Evolutionary conservation across 495 filamentous ascomycete species (phyloP).

Genomic region (Lasiosphaeriaceae sp.): DNA sequence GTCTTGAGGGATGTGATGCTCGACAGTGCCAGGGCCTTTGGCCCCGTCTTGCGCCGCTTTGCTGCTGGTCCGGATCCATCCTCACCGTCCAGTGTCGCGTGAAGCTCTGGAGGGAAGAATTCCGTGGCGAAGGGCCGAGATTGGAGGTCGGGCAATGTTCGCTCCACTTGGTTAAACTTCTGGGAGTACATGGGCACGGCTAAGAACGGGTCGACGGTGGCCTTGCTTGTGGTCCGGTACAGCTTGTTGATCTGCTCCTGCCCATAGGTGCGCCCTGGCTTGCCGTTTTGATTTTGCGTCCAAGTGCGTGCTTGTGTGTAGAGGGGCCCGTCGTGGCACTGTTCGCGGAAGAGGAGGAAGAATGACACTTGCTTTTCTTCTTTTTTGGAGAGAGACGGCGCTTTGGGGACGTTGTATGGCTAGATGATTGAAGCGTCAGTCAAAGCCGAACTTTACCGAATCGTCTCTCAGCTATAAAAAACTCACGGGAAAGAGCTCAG

Average conservation of each 20-base stretch:
- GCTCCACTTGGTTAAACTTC: constrained; percentile 38
- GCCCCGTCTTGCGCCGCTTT: constrained; percentile 25
- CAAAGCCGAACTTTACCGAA: neutral
- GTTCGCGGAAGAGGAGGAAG: constrained; percentile 45
- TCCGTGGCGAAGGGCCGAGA: constrained; percentile 40
- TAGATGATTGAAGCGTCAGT: constrained; percentile 5
- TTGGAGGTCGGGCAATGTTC: constrained; percentile 45
- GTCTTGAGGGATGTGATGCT: constrained; percentile 29
- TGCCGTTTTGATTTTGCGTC: constrained; percentile 6
- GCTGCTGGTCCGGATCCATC: constrained; percentile 21
- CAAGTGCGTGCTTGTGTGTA: constrained; percentile 42
- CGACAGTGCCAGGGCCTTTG: constrained; percentile 29
- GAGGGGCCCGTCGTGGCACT: constrained; percentile 45
- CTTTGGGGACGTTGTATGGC: constrained; percentile 39
- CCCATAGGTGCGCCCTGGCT: constrained; percentile 33
- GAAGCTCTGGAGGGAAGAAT: constrained; percentile 51
- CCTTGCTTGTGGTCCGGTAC: constrained; percentile 42
- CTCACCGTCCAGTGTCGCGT: constrained; percentile 45
- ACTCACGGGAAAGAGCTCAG: constrained; percentile 40
- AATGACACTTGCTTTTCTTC: constrained; percentile 41
- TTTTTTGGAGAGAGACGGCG: constrained; percentile 31
- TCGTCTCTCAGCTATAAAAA: neutral
- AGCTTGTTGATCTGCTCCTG: constrained; percentile 49
- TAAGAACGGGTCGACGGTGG: constrained; percentile 49
- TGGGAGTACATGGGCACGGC: constrained; percentile 49